Base-by-base conservation (phyloP, 1,139 yeast species). In the Saccharomyces uvarum region DNA sequence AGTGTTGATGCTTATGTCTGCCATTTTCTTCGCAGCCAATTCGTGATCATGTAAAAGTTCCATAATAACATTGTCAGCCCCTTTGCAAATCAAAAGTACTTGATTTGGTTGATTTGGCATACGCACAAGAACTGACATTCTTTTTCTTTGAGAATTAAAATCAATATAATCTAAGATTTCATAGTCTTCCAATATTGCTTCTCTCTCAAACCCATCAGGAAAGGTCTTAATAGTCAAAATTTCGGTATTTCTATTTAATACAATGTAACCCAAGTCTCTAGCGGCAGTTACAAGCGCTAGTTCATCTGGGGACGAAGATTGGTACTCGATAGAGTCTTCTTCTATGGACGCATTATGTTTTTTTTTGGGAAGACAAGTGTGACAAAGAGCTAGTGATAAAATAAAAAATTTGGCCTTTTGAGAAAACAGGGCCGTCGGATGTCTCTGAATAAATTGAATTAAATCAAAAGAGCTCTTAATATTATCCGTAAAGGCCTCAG, bases 281-380 rank as follows among this genome's bases (percentile, higher is more conserved):
- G 99, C 99, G 0, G 98, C 99, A 55, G 86, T 83, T 2, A 93
- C 93, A 47, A 93, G 75, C 0, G 99, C 99, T 53, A 91, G 72
- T 68, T 93, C 99, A 73, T 93, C 99, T 0, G 99, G 99, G 0
- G 98, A 91, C 0, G 98, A 84, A 0, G 98, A 89, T 67, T 90
- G 97, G 64, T 91, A 95, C 50, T 80, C 82, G 21, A 90, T 79
- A 13, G 59, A 33, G 48, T 74, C 74, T 26, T 75, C 80, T 51
- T 79, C 85, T 6, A 38, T 41, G 9, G 71, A 75, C 1, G 70
- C 73, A 16, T 70, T 60, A 46, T 57, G 61, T 2, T 55, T 57
- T 61, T 61, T 73, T 67, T 84, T 83, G 0, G 99, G 98, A 49
- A 89, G 73, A 68, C 98, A 93, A 0, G 95, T 80, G 65, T 91